Conservation (phyloP, 768 basidiomycete species). For the Boletus pseudopeckii region DNA sequence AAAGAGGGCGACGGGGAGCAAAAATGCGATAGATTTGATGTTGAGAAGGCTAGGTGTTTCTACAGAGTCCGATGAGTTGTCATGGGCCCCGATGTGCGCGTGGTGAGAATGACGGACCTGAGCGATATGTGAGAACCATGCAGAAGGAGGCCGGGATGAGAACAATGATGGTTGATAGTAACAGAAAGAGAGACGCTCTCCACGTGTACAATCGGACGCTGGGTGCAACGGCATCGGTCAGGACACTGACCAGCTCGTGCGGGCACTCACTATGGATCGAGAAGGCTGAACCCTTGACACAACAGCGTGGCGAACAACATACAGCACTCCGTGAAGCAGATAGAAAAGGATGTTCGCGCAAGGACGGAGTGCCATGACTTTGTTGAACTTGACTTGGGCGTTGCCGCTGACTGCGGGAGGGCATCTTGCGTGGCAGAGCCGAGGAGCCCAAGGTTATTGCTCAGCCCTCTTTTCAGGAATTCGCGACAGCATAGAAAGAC, state of each 20-base stretch:
- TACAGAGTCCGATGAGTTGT: slow-evolving; percentile 3
- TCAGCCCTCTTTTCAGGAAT: slow-evolving; percentile 55
- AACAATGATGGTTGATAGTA: slow-evolving; percentile 61
- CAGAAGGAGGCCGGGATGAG: slow-evolving; percentile 63
- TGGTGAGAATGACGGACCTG: slow-evolving; percentile 17
- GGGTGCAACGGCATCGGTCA: not conserved
- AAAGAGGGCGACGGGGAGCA: slow-evolving; percentile 52
- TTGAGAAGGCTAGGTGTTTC: slow-evolving; percentile 27
- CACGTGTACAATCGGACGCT: slow-evolving; percentile 69
- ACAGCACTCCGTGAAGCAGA: slow-evolving; percentile 73
- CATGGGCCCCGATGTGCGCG: not conserved
- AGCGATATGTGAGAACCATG: slow-evolving; percentile 50
- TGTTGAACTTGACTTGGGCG: slow-evolving; percentile 17
- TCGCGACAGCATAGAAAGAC: slow-evolving; percentile 58
- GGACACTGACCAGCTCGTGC: not conserved
- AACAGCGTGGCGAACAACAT: slow-evolving; percentile 70
- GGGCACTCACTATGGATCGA: slow-evolving; percentile 51
- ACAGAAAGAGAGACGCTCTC: slow-evolving; percentile 58
- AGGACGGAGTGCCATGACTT: slow-evolving; percentile 50
- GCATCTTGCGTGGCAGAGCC: slow-evolving; percentile 33
- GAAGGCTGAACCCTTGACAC: slow-evolving; percentile 58
- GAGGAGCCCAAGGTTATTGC: slow-evolving; percentile 53
- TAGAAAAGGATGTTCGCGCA: slow-evolving; percentile 58
- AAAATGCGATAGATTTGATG: slow-evolving; percentile 16
- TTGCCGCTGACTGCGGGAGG: slow-evolving; percentile 23